Base-by-base conservation (phyloP, 352 stramenopile species). In the Aphanomyces astaci region DNA sequence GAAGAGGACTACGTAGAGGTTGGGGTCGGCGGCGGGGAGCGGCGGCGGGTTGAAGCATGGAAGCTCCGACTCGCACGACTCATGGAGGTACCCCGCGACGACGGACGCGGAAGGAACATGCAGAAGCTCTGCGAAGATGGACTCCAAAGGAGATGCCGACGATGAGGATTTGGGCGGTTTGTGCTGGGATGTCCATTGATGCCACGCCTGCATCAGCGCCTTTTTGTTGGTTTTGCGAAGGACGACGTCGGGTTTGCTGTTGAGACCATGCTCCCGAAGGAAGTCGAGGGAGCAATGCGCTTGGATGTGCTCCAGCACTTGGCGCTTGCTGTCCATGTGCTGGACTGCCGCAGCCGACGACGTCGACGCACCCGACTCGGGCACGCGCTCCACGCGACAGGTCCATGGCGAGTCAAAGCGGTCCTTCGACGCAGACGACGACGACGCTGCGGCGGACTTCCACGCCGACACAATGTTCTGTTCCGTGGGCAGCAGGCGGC, bases 211-310 rank as follows among this genome's bases (percentile, higher is more conserved):
- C 0, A 65, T 17, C 7, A 65, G 56, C 19, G 56, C 32, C n/a
- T 52, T 32, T 39, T 65, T 65, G 56, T 65, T 65, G 36, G 56
- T 65, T n/a, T 65, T 65, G 32, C 56, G 56, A 32, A 65, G 22
- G 32, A 65, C 39, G 27, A 65, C 56, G 56, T 65, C 56, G 15
- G 56, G 36, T 27, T 65, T 65, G 56, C 56, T 65, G 56, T 65
- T 65, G 56, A 65, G 56, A 19, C 39, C 31, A 48, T 65, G 32
- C 17, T 11, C 11, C 15, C 56, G 56, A n/a, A 65, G 56, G 53
- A 65, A 65, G 3, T 65, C 56, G 13, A 65, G 25, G 28, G 32
- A 33, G 39, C 33, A 65, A 48, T 65, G 36, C 36, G 36, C 39
- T 53, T 65, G 56, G 22, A 65, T 19, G 30, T 65, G 56, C n/a